Base-by-base conservation (phyloP, 768 basidiomycete genomes). In the Sarcomyxa edulis region DNA sequence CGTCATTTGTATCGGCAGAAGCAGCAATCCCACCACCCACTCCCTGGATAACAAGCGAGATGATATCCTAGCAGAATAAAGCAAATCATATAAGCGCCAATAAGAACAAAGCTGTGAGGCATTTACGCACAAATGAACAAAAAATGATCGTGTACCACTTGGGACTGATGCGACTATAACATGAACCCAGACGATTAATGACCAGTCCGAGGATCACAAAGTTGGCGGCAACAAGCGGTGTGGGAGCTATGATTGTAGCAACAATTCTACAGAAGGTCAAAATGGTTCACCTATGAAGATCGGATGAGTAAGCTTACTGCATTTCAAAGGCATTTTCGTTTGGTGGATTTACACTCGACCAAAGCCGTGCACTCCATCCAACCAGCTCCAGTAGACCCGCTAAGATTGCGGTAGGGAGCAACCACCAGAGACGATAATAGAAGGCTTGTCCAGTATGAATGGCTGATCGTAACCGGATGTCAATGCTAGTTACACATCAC, bases 11-110 rank as follows among this genome's bases (percentile, higher is more conserved):
- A 10, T 44, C 55, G 6, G 59, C 68, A 1, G 54, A 52, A 4
- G 72, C 80, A n/a, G n/a, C n/a, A 15, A 66, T 49, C 0, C 71
- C 81, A 18, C 82, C 82, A 26, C 83, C 83, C 11, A 70, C 56
- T 18, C 72, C 81, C 58, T 86, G 83, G 2, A 83, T 55, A n/a
- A 76, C 56, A 18, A 86, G 65, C 8, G 81, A 72, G 23, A 78
- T 53, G 14, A 81, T 50, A 45, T 85, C 84, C 69, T 60, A 41
- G n/a, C n/a, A n/a, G n/a, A 18, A 5, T 35, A 23, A 7, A 10
- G n/a, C 5, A 6, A 34, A 6, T 31, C 9, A 14, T n/a, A n/a
- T n/a, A 32, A 7, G 9, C 11, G 5, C 28, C 10, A 12, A 14
- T 15, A 12, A 14, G 8, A 24, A 18, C 20, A 2, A 7, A 8